Base-by-base conservation (phyloP, 2,329 filamentous ascomycete species). In the Hymenoscyphus linearis region DNA sequence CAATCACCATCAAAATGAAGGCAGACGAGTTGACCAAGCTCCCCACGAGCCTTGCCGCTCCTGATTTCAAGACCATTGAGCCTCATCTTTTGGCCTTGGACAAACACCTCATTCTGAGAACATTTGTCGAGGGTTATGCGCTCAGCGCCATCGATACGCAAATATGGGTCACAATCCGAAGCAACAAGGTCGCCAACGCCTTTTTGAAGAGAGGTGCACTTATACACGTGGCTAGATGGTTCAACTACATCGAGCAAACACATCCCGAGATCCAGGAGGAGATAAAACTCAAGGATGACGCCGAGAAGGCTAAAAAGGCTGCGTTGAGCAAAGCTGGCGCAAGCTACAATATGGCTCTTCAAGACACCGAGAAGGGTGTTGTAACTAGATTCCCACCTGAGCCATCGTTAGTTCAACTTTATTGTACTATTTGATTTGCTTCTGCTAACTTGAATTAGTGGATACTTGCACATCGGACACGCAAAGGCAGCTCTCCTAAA, bases 391-490 rank as follows among this genome's bases (percentile, higher is more conserved):
- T 98, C 78, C 87, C 93, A 16, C 93, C 93, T 3, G 93, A 97
- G 85, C 93, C 93, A 66, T 96, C 91, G 80, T 89, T 75, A 76
- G 85, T 79, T 60, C 18, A 47, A 14, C 58, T 53, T 60, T n/a
- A 2, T 16, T 26, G 35, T 7, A 13, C 16, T 31, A 2, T 31
- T 31, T 34, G 31, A 2, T 31, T 31, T 34, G 31, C n/a, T 14
- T 52, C 13, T 57, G 56, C 60, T 71, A 60, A 66, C 56, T 60
- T 34, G 16, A 44, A 26, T 61, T 35, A 73, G 66, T 67, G 92
- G 92, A 64, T 96, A 96, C 74, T 85, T 97, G 52, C 93, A 97
- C 78, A 96, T 97, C 66, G 93, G 93, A 59, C 93, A 98, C 78
- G 91, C 92, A 68, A 98, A 98, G 78, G 92, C 92, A 34, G 92